Conservation (phyloP, 2,329 filamentous ascomycete species). For the Bisporella sp. region DNA sequence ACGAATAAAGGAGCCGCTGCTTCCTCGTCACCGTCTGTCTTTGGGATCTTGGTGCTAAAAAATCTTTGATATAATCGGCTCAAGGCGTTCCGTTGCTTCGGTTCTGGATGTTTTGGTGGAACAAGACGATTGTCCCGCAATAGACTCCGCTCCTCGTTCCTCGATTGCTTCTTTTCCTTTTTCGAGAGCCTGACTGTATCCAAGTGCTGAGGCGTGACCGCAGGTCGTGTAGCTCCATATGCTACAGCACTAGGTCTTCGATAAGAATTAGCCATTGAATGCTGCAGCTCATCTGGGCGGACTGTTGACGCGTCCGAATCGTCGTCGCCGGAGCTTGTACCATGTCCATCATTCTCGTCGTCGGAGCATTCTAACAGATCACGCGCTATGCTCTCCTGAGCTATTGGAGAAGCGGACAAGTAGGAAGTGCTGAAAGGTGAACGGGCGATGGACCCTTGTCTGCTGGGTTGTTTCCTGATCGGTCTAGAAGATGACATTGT, state of each 20-base stretch:
- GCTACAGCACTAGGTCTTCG: slow-evolving; percentile 71
- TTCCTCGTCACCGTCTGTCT: slow-evolving; percentile 34
- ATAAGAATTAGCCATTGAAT: slow-evolving; percentile 59
- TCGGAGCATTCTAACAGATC: slow-evolving; percentile 61
- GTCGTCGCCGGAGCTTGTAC: slow-evolving; percentile 34
- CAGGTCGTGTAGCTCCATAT: slow-evolving; percentile 62
- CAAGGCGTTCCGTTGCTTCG: slow-evolving; percentile 28
- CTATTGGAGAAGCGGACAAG: slow-evolving; percentile 55
- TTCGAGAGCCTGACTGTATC: slow-evolving; percentile 42
- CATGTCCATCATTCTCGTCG: slow-evolving; percentile 45
- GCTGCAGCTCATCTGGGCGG: slow-evolving; percentile 28
- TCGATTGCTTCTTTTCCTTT: slow-evolving; percentile 48
- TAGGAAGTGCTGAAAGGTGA: slow-evolving; percentile 38
- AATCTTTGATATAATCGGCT: slow-evolving; percentile 33
- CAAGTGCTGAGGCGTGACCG: slow-evolving; percentile 52
- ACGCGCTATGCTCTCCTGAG: slow-evolving; percentile 56
- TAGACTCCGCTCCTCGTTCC: slow-evolving; percentile 52
- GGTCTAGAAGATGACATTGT: slow-evolving; percentile 21
- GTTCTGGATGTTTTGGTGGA: slow-evolving; percentile 48
- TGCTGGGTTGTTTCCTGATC: slow-evolving; percentile 12
- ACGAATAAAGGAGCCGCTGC: slow-evolving; percentile 13
- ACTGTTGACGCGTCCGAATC: slow-evolving; percentile 31
- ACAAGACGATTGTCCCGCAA: slow-evolving; percentile 58
- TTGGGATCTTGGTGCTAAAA: slow-evolving; percentile 50
- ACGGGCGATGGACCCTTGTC: slow-evolving; percentile 20